Evolutionary conservation across 2,329 filamentous ascomycete genomes (phyloP).

Genomic region (Xenoacremonium recifei): DNA sequence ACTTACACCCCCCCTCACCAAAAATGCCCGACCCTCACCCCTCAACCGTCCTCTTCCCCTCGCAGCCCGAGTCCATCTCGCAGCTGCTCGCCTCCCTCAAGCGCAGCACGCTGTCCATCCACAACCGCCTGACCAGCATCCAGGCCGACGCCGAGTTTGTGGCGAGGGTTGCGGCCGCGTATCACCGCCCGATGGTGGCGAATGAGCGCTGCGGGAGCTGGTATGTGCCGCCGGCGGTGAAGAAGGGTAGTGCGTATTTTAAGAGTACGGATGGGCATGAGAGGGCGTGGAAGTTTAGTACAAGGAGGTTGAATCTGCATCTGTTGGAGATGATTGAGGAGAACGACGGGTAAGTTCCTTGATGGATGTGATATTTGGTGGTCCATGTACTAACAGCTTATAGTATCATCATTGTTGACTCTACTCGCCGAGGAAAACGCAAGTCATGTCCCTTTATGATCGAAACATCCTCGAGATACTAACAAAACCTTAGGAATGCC

Average conservation of each 20-base stretch:
- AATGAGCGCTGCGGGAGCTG: constrained; percentile 96
- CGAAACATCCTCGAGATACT: not conserved
- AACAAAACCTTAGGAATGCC: constrained; percentile 65
- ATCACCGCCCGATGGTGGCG: constrained; percentile 70
- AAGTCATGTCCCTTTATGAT: constrained; percentile 27
- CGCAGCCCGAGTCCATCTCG: constrained; percentile 68
- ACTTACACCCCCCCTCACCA: not conserved
- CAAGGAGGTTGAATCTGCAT: constrained; percentile 80
- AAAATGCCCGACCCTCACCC: constrained; percentile 26
- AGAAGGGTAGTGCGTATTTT: constrained; percentile 82
- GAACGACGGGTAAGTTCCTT: constrained; percentile 60
- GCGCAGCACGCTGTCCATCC: constrained; percentile 72
- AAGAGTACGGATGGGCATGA: constrained; percentile 97
- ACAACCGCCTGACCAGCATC: constrained; percentile 82
- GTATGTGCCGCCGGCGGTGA: constrained; percentile 72
- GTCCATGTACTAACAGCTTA: not conserved
- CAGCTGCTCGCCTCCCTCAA: constrained; percentile 70
- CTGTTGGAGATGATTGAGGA: constrained; percentile 66
- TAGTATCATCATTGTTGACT: constrained; percentile 84
- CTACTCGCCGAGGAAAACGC: constrained; percentile 86
- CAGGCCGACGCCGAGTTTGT: constrained; percentile 75
- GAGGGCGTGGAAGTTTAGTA: constrained; percentile 87
- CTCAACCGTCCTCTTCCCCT: constrained; percentile 49
- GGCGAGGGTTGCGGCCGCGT: constrained; percentile 53
- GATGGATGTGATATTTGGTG: not conserved